phyloP scores from a whole-genome alignment of 2,329 filamentous ascomycete genomes.

The Aulographum hederae region DNA sequence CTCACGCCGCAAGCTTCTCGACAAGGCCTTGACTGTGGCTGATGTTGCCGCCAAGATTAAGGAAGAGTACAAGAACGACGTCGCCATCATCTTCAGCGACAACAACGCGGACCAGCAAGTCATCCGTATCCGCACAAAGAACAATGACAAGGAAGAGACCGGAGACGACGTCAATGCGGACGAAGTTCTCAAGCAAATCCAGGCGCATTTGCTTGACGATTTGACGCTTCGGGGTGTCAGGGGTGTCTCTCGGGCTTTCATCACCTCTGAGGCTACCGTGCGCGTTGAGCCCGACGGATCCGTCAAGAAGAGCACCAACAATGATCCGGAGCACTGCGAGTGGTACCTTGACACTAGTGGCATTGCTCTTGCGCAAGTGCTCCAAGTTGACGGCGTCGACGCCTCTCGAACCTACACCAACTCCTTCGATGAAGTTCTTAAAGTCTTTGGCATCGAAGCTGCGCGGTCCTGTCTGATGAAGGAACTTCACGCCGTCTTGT shows the following conservation, averaged over 20 bases:
- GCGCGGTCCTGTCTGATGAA: constrained; percentile 71
- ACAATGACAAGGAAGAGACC: constrained; percentile 35
- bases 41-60: constrained; percentile 85
- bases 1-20: constrained; percentile 83
- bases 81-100: constrained; percentile 91
- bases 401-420: constrained; percentile 77
- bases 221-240: constrained; percentile 79
- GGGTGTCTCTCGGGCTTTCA: constrained; percentile 80
- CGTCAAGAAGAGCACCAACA: constrained; percentile 51
- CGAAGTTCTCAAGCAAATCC: constrained; percentile 82
- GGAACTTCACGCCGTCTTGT: constrained; percentile 81
- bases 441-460: constrained; percentile 92
- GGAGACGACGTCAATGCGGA: constrained; percentile 54
- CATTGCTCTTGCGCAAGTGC: constrained; percentile 66
- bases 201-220: constrained; percentile 79
- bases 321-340: constrained; percentile 58
- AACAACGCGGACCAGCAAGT: constrained; percentile 94
- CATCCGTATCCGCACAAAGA: constrained; percentile 74
- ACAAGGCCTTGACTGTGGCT: constrained; percentile 81
- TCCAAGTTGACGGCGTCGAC: constrained; percentile 79
- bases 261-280: constrained; percentile 62
- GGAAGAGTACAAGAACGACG: constrained; percentile 65
- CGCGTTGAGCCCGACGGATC: constrained; percentile 51
- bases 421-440: constrained; percentile 84
- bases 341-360: constrained; percentile 95